Evolutionary conservation across 2,329 filamentous ascomycete genomes (phyloP).

Genomic region (Colletotrichum theobromicola): DNA sequence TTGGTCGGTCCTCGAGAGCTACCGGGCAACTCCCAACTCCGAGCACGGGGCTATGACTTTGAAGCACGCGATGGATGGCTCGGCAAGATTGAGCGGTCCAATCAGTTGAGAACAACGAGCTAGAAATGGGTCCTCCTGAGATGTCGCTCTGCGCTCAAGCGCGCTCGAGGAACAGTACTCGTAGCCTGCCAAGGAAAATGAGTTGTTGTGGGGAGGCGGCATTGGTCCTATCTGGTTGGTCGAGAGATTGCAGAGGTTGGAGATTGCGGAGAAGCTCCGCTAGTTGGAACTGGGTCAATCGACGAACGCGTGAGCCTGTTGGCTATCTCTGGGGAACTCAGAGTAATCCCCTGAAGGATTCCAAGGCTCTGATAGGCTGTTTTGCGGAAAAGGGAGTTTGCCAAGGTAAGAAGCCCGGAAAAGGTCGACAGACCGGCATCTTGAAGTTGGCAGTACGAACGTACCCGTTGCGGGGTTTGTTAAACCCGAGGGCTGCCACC

Average conservation of each 20-base stretch:
- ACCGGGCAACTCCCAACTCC: neutral
- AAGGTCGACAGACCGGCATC: neutral
- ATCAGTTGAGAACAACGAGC: neutral
- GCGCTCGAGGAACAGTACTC: neutral
- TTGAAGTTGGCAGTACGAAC: neutral
- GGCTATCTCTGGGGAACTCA: neutral
- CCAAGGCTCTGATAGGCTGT: slow-evolving; percentile 29
- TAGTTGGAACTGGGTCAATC: neutral
- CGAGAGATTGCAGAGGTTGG: neutral
- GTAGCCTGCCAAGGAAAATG: neutral
- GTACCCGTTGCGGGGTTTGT: neutral
- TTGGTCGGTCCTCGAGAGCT: neutral
- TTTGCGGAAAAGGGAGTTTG: neutral
- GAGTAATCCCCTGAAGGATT: neutral
- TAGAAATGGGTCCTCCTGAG: neutral
- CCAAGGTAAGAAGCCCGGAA: neutral
- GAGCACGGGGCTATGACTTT: neutral
- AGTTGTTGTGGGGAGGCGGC: slow-evolving; percentile 6
- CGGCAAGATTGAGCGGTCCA: neutral
- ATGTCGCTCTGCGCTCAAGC: neutral
- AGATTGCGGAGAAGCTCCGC: slow-evolving; percentile 9
- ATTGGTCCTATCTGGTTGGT: neutral
- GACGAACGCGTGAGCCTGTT: neutral
- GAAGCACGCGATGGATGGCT: neutral
- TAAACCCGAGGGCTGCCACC: neutral